A percentile compares a stretch with the other conserved stretches of the same genome.
These are phyloP conservation scores for Rutstroemia sp. DNA, from an alignment of 2,329 filamentous ascomycete genomes.

Conservation along the genomic window DNA sequence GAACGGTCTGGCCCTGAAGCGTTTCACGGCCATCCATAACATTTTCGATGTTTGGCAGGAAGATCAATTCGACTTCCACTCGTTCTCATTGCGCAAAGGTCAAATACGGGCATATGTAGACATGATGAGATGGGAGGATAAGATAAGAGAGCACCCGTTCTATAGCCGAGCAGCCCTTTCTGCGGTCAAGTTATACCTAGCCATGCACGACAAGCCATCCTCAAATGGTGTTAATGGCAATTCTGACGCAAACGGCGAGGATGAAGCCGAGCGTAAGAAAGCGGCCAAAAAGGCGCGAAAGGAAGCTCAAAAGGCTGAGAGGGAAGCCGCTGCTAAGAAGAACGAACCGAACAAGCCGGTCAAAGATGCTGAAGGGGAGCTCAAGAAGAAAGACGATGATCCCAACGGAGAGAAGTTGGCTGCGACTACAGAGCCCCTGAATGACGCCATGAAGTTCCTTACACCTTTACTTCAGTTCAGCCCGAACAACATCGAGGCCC, in stretches of 20 bases:
- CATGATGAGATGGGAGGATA: conserved; percentile 95
- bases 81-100: conserved; percentile 92
- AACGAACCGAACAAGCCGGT: conserved; percentile 73
- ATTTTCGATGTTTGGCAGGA: conserved; percentile 98
- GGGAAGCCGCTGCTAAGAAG: conserved; percentile 74
- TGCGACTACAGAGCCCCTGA: conserved; percentile 73
- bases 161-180: conserved; percentile 77
- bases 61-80: conserved; percentile 98
- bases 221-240: conserved; percentile 55
- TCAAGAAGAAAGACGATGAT: conserved; percentile 86
- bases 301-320: conserved; percentile 65
- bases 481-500: conserved; percentile 72
- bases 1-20: conserved; percentile 79
- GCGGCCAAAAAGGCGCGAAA: conserved; percentile 85
- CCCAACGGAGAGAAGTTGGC: conserved; percentile 75
- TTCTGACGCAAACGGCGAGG: conserved; percentile 37
- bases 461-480: conserved; percentile 74
- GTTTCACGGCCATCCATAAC: conserved; percentile 79
- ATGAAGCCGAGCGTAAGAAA: conserved; percentile 70
- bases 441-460: conserved; percentile 82
- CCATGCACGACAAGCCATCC: conserved; percentile 68
- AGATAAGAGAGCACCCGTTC: conserved; percentile 85
- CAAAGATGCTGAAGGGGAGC: conserved; percentile 52
- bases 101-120: conserved; percentile 92
- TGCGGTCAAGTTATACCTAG: conserved; percentile 73